Base-by-base conservation (phyloP, 192 early-diverging fungal species). In the Podila verticillata region DNA sequence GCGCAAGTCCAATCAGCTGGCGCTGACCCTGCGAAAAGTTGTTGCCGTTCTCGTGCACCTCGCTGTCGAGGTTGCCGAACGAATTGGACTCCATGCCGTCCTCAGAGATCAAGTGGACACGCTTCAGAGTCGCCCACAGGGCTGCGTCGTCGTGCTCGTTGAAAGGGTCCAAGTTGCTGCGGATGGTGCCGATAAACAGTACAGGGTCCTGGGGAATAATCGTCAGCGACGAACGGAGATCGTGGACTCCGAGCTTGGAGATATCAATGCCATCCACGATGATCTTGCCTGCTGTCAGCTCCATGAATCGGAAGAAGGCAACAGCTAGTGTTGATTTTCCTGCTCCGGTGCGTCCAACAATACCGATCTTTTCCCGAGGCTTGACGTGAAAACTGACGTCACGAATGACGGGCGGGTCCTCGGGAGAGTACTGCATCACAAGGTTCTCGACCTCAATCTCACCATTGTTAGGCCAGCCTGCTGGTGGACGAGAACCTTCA, bases 1-100 rank as follows among this genome's bases (percentile, higher is more conserved):
- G 88, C 1, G 95, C 94, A 13, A 97, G 83, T 66, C 93, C 92
- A 57, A 97, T 85, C 57, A 97, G 71, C 86, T 97, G 95, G 34
- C 94, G 85, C 82, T 97, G 95, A 12, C 95, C 95, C 70, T 89
- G 88, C 28, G 91, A 92, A 67, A 95, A 90, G 84, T 95, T 95
- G 32, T 88, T 87, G 31, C 94, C 94, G 57, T 87, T 88, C 65
- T 90, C 89, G 24, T 83, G 86, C 24, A 98, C 77, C 31, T 80
- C 82, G 20, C 84, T 85, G n/a, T 88, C 83, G 22, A 87, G 72
- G 59, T 84, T 82, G 22, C 81, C 66, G 61, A 89, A 88, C 13
- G 85, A 69, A 61, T 87, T 88, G 44, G 70, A 44, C 8, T 63
- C 66, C 7, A 67, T 61, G 12, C 66, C 65, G 49, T 73, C 67